phyloP scores from a whole-genome alignment of 495 filamentous ascomycete species.

The Acidomyces sp. region DNA sequence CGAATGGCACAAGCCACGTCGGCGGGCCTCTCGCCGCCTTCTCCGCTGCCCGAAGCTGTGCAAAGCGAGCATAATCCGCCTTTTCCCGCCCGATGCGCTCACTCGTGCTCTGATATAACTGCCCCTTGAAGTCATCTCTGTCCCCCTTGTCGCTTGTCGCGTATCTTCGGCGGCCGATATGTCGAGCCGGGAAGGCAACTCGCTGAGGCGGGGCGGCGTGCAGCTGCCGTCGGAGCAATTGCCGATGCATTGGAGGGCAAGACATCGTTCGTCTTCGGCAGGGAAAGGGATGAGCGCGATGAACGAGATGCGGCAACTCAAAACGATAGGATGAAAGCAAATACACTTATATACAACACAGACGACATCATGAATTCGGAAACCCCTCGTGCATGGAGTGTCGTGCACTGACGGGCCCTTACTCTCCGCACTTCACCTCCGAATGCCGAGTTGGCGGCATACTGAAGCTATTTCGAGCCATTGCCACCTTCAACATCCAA shows the following conservation, averaged over 20 bases:
- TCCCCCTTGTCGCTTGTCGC: conserved; percentile 14
- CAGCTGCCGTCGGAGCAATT: conserved; percentile 6
- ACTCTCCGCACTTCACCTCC: too few relatives aligned
- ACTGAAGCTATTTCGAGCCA: too few relatives aligned
- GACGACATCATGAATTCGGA: too few relatives aligned
- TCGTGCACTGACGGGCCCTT: too few relatives aligned
- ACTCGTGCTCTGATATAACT: conserved; percentile 75
- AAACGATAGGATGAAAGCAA: too few relatives aligned
- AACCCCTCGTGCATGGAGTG: too few relatives aligned
- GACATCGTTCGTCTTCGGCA: too few relatives aligned
- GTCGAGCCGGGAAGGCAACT: neutral
- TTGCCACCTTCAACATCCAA: too few relatives aligned
- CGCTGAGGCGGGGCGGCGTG: neutral
- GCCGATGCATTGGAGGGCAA: neutral
- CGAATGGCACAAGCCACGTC: conserved; percentile 6
- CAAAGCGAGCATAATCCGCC: conserved; percentile 53
- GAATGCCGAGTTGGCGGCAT: too few relatives aligned
- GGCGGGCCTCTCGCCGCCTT: conserved; percentile 26
- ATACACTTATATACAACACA: too few relatives aligned
- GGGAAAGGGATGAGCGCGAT: too few relatives aligned
- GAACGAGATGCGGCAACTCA: too few relatives aligned
- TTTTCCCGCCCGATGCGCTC: conserved; percentile 62
- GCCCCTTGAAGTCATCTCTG: conserved; percentile 56
- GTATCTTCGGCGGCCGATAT: conserved; percentile 2
- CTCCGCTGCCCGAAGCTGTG: conserved; percentile 40